Percentiles rank a stretch among this genome's conserved stretches.
phyloP scores from a whole-genome alignment of 2,329 filamentous ascomycete species.

The Fusarium subglutinans region DNA sequence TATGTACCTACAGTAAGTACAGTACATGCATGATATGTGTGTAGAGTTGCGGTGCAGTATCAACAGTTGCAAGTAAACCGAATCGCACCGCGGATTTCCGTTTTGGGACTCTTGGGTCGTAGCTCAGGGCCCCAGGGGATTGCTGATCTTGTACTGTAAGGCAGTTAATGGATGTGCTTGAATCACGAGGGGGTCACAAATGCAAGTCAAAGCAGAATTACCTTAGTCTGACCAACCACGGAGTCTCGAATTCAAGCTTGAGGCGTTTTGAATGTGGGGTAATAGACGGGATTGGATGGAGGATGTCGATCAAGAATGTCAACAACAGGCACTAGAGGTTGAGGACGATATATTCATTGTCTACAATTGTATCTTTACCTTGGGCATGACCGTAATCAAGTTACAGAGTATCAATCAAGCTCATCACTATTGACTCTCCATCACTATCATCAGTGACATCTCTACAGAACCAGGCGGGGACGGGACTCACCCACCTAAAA shows the following conservation, averaged over 20 bases:
- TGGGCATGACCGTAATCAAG: neutral
- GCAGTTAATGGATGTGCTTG: neutral
- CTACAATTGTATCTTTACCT: neutral
- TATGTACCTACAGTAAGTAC: neutral
- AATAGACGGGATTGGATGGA: slow-evolving; percentile 9
- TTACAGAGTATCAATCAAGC: neutral
- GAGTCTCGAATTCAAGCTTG: slow-evolving; percentile 25
- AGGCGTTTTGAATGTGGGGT: slow-evolving; percentile 23
- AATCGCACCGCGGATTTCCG: neutral
- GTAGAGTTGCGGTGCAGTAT: neutral
- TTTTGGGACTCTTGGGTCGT: neutral
- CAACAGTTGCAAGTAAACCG: neutral
- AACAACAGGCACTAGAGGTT: neutral
- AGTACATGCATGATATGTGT: neutral
- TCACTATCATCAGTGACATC: neutral
- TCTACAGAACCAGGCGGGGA: slow-evolving; percentile 9
- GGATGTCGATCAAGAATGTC: slow-evolving; percentile 4
- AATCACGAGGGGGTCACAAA: slow-evolving; percentile 31
- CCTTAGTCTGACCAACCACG: slow-evolving; percentile 29
- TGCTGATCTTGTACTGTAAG: neutral
- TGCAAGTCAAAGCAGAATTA: slow-evolving; percentile 20
- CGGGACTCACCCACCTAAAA: slow-evolving; percentile 11
- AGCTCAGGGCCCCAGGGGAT: neutral
- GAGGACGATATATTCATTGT: neutral
- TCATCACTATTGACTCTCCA: neutral